Evolutionary conservation across 2,329 filamentous ascomycete genomes (phyloP).

Genomic region (Colletotrichum shisoi): DNA sequence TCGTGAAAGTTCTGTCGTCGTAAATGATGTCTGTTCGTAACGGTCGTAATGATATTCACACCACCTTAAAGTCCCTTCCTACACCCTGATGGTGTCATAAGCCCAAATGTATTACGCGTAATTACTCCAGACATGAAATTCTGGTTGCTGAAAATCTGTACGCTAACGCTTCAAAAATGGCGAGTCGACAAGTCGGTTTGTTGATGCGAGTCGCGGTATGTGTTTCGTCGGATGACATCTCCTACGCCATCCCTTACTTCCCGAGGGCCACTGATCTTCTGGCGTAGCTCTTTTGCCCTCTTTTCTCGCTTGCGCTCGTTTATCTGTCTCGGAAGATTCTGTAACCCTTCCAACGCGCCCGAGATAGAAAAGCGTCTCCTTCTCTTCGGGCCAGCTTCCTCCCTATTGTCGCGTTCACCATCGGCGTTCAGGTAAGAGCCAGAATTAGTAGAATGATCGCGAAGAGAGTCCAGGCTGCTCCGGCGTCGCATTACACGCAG

Average conservation of each 20-base stretch:
- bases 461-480: conserved; percentile 57
- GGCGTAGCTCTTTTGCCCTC: conserved; percentile 64
- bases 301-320: conserved; percentile 68
- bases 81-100: not conserved
- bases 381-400: conserved; percentile 38
- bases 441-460: conserved; percentile 40
- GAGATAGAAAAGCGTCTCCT: conserved; percentile 53
- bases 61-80: not conserved
- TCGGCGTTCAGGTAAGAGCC: conserved; percentile 48
- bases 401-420: conserved; percentile 43
- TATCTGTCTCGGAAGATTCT: conserved; percentile 62
- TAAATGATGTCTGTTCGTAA: conserved; percentile 32
- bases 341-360: conserved; percentile 60
- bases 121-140: not conserved
- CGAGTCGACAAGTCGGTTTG: conserved; percentile 13
- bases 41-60: conserved; percentile 19
- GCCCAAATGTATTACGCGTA: conserved; percentile 12
- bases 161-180: conserved; percentile 35
- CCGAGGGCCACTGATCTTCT: conserved; percentile 67
- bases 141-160: conserved; percentile 1
- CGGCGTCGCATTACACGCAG: conserved; percentile 65
- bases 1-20: conserved; percentile 37
- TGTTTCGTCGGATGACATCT: conserved; percentile 61
- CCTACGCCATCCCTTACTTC: conserved; percentile 67
- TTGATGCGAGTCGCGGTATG: conserved; percentile 47